Conservation (phyloP, 768 basidiomycete species). For the Hortiboletus flavorubellus region DNA sequence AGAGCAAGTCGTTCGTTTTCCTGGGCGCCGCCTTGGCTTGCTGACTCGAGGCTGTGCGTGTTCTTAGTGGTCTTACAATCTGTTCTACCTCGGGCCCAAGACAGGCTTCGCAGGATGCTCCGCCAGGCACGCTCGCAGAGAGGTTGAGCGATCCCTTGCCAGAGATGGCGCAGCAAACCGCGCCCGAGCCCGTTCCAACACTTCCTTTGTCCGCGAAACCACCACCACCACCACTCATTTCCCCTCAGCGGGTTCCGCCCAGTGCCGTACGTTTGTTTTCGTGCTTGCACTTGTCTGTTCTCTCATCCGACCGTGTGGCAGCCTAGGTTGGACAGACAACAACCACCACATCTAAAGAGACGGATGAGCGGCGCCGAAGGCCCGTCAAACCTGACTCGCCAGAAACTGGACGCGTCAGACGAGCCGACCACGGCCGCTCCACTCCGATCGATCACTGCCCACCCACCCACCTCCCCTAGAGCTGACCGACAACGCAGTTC, state of each 20-base stretch:
- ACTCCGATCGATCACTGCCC: background rate
- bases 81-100: slow-evolving; percentile 5
- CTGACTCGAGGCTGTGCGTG: slow-evolving; percentile 9
- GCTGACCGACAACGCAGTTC: background rate
- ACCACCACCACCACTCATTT: background rate
- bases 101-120: slow-evolving; percentile 4
- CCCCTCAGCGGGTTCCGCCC: slow-evolving; percentile 4
- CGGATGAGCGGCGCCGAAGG: background rate
- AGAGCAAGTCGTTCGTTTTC: slow-evolving; percentile 18
- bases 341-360: slow-evolving; percentile 9
- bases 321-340: slow-evolving; percentile 17
- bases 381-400: slow-evolving; percentile 11
- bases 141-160: background rate
- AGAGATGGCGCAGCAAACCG: background rate
- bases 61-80: slow-evolving; percentile 14
- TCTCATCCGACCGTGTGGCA: background rate
- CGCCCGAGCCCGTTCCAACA: background rate
- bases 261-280: slow-evolving; percentile 7
- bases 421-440: background rate
- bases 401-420: slow-evolving; percentile 8
- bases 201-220: background rate
- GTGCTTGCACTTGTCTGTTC: too few species aligned
- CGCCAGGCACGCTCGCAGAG: background rate
- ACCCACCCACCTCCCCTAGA: background rate
- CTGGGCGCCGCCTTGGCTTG: background rate